Conservation (phyloP, 176 grass and related monocot species). For the Avena eriantha region DNA sequence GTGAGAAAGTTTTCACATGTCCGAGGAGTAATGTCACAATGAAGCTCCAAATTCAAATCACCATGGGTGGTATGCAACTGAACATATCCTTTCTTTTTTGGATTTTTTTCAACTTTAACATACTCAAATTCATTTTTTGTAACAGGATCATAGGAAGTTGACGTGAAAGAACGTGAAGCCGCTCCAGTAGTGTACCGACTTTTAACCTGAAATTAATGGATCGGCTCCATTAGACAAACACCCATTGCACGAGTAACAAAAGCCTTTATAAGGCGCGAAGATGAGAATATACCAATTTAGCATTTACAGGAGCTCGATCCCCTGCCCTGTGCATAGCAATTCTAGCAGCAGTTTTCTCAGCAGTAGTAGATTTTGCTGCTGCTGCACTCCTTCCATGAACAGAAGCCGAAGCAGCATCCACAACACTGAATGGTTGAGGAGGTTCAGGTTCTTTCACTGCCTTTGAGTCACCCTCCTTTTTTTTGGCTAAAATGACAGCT, state of each 20-base stretch:
- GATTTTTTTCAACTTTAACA: constrained; percentile 93
- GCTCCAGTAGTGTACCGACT: constrained; percentile 89
- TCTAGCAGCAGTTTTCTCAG: constrained; percentile 90
- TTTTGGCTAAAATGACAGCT: constrained; percentile 65
- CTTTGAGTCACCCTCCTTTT: constrained; percentile 64
- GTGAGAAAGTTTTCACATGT: constrained; percentile 97
- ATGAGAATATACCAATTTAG: constrained; percentile 74
- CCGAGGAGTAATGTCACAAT: constrained; percentile 92
- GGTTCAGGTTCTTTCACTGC: constrained; percentile 69
- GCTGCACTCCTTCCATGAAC: constrained; percentile 93
- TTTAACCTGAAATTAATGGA: constrained; percentile 81
- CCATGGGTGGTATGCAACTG: constrained; percentile 95
- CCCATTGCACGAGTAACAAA: neutral
- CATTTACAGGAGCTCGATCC: constrained; percentile 83
- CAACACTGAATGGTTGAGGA: constrained; percentile 80
- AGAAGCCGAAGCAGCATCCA: constrained; percentile 98
- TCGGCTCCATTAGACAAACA: constrained; percentile 34
- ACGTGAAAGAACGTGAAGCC: constrained; percentile 95
- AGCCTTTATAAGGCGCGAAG: neutral
- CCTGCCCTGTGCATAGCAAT: constrained; percentile 95
- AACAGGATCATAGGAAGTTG: constrained; percentile 91
- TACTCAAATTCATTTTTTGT: constrained; percentile 93
- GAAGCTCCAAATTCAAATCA: constrained; percentile 95
- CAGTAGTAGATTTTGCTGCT: constrained; percentile 81
- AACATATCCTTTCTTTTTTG: constrained; percentile 98